phyloP scores from a whole-genome alignment of 176 grass and related monocot genomes.

The Aechmea fasciata region DNA sequence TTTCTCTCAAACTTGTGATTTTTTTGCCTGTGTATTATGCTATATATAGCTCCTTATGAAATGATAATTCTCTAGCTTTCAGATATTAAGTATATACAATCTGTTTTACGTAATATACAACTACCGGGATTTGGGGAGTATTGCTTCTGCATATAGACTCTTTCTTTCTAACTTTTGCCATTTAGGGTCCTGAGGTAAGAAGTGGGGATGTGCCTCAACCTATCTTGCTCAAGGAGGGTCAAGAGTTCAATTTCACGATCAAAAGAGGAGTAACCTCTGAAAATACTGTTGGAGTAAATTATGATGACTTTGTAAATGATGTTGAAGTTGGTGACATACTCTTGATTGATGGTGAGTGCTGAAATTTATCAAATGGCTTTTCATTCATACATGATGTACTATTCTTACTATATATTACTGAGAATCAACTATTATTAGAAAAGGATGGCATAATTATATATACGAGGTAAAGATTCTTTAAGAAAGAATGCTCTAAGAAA shows the following conservation, averaged over 20 bases:
- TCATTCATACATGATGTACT: not conserved
- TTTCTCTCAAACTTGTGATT: not conserved
- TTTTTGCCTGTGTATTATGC: not conserved
- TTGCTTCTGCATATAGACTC: no score
- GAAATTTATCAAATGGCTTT: slow-evolving; percentile 13
- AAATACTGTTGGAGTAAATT: slow-evolving; percentile 91
- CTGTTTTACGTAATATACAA: no score
- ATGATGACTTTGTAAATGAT: slow-evolving; percentile 95
- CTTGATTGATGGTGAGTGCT: slow-evolving; percentile 83
- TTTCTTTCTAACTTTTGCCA: not conserved
- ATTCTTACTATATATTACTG: not conserved
- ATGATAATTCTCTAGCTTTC: not conserved
- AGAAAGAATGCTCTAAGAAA: not conserved
- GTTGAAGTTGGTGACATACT: slow-evolving; percentile 91
- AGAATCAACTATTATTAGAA: not conserved
- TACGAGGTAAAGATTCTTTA: not conserved
- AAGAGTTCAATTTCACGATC: slow-evolving; percentile 89
- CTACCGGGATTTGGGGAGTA: no score
- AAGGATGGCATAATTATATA: not conserved
- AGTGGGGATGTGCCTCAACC: slow-evolving; percentile 91
- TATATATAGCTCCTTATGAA: not conserved
- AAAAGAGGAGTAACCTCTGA: slow-evolving; percentile 67
- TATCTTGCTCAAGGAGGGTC: slow-evolving; percentile 73
- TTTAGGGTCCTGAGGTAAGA: slow-evolving; percentile 97
- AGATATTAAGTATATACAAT: no score